These are phyloP conservation scores for Kodamaea sagamina DNA, from an alignment of 805 yeast genomes.

Conservation along the genomic window DNA sequence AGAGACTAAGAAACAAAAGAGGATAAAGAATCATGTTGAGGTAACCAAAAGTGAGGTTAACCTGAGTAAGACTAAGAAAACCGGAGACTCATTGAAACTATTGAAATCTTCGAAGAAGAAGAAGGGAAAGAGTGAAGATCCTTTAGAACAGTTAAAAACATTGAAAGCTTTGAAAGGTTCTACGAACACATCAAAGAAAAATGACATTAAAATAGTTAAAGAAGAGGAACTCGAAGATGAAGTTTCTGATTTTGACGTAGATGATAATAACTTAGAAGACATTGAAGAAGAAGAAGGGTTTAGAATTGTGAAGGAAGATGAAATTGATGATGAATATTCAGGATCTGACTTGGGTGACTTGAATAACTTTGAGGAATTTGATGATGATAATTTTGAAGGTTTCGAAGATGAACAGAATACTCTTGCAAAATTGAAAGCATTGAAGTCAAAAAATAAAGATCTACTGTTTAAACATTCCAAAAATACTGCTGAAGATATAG, in stretches of 20 bases:
- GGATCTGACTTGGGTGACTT: slow-evolving; percentile 30
- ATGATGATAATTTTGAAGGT: slow-evolving; percentile 18
- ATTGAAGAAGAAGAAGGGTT: background rate
- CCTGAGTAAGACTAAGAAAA: background rate
- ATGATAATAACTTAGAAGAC: slow-evolving; percentile 18
- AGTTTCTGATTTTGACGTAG: slow-evolving; percentile 24
- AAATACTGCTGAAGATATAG: slow-evolving; percentile 26
- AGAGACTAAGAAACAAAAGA: slow-evolving; percentile 18
- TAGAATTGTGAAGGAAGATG: slow-evolving; percentile 19
- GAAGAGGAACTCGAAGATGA: slow-evolving; percentile 24
- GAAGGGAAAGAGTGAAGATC: slow-evolving; percentile 18
- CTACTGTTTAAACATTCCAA: too few relatives aligned
- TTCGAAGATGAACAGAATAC: slow-evolving; percentile 17
- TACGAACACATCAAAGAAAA: background rate
- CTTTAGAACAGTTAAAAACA: slow-evolving; percentile 25
- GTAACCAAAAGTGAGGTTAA: slow-evolving; percentile 13
- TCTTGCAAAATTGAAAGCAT: slow-evolving; percentile 24
- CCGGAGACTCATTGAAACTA: background rate
- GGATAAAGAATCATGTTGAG: slow-evolving; percentile 10
- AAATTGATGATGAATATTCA: slow-evolving; percentile 19
- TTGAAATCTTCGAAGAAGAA: background rate
- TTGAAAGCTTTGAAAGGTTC: too few relatives aligned
- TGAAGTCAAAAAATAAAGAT: slow-evolving; percentile 10
- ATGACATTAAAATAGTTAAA: slow-evolving; percentile 5
- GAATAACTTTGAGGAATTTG: slow-evolving; percentile 13